phyloP scores from a whole-genome alignment of 2,329 filamentous ascomycete species.

The Acarospora socialis region DNA sequence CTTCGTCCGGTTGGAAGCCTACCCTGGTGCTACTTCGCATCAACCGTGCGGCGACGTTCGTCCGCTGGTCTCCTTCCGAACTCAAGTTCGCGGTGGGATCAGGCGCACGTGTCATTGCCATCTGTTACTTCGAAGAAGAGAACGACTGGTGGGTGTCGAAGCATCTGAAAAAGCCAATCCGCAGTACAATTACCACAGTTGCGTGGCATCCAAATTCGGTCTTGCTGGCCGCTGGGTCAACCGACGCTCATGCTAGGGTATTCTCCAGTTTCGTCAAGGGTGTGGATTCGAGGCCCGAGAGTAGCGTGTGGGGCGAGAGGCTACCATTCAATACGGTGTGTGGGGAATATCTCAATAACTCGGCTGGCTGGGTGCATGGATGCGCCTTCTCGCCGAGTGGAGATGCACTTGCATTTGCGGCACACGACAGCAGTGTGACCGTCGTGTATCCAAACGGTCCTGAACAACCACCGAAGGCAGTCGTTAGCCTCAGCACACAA shows the following conservation, averaged over 20 bases:
- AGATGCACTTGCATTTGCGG: conserved; percentile 82
- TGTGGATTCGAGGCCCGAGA: conserved; percentile 70
- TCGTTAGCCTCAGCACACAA: conserved; percentile 80
- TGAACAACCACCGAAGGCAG: conserved; percentile 79
- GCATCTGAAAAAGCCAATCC: conserved; percentile 97
- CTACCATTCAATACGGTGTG: conserved; percentile 97
- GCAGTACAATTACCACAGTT: conserved; percentile 88
- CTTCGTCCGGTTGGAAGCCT: conserved; percentile 85
- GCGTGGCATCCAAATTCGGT: conserved; percentile 98
- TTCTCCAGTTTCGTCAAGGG: conserved; percentile 96
- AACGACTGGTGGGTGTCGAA: conserved; percentile 99
- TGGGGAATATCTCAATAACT: conserved; percentile 90
- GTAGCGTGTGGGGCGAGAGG: conserved; percentile 84
- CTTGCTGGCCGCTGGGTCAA: conserved; percentile 85
- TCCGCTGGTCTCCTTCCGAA: conserved; percentile 93
- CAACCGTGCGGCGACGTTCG: conserved; percentile 90
- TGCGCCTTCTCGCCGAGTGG: conserved; percentile 88
- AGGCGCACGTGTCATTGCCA: conserved; percentile 83
- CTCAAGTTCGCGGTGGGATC: conserved; percentile 96
- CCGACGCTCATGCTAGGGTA: conserved; percentile 88
- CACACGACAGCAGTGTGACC: conserved; percentile 92
- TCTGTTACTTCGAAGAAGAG: conserved; percentile 98
- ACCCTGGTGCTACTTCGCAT: conserved; percentile 94
- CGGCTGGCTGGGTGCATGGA: conserved; percentile 90
- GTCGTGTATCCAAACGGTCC: conserved; percentile 87